A percentile compares a stretch with the other conserved stretches of the same genome.
Conservation (phyloP, 768 basidiomycete genomes). For the Hericium coralloides region DNA sequence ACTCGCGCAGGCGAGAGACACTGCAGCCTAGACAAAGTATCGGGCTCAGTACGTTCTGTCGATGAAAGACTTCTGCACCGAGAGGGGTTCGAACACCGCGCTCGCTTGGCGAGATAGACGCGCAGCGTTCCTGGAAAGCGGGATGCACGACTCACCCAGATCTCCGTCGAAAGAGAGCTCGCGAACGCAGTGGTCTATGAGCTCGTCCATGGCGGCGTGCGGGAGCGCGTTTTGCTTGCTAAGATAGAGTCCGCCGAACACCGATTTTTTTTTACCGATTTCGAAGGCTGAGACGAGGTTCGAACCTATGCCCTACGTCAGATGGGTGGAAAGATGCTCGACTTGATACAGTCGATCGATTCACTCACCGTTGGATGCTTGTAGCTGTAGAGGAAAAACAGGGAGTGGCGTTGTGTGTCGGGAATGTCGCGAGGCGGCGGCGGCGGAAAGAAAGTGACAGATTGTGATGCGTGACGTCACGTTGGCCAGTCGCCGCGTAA, state of each 20-base stretch:
- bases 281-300: background rate
- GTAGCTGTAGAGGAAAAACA: background rate
- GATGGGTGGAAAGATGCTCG: background rate
- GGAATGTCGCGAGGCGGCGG: background rate
- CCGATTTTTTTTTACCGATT: too few relatives aligned
- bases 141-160: conserved; percentile 51
- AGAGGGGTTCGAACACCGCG: conserved; percentile 12
- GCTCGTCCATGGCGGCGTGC: conserved; percentile 60
- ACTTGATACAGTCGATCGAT: too few relatives aligned
- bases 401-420: background rate
- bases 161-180: conserved; percentile 90
- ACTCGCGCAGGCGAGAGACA: conserved; percentile 60
- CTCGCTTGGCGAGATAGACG: background rate
- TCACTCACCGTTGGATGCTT: background rate
- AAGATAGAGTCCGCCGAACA: background rate
- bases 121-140: background rate
- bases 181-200: conserved; percentile 74
- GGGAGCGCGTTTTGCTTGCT: background rate
- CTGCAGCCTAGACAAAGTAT: conserved; percentile 52
- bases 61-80: background rate
- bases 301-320: background rate
- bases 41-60: background rate
- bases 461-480: background rate
- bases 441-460: background rate
- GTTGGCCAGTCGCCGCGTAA: too few relatives aligned